Conservation (phyloP, 768 basidiomycete species). For the Boletus rubroflammeus region DNA sequence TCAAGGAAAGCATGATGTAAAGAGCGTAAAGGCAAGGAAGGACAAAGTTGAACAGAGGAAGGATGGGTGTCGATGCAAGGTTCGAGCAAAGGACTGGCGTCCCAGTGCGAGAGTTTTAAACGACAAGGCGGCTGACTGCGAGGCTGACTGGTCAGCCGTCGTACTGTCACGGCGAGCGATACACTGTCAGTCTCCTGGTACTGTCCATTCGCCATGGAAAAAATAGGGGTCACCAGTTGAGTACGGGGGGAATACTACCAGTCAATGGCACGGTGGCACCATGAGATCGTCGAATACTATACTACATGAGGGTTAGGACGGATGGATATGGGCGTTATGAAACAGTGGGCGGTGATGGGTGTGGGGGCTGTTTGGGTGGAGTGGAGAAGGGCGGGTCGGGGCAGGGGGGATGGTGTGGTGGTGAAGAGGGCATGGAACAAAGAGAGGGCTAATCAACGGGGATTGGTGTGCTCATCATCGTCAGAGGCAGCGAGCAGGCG, state of each 20-base stretch:
- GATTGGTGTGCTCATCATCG: conserved; percentile 22
- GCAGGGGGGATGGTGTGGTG: background rate
- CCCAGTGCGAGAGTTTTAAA: background rate
- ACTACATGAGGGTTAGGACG: no score
- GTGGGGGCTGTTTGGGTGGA: background rate
- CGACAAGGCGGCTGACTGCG: conserved; percentile 12
- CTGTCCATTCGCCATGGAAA: no score
- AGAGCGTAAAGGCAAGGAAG: conserved; percentile 4
- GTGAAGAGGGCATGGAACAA: background rate
- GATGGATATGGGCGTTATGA: no score
- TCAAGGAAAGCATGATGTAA: conserved; percentile 22
- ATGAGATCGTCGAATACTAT: no score
- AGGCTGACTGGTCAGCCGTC: conserved; percentile 6
- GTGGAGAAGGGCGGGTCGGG: background rate
- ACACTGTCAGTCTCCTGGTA: background rate
- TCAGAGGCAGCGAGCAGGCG: conserved; percentile 17
- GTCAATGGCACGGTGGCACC: no score
- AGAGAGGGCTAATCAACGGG: background rate
- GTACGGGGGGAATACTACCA: no score
- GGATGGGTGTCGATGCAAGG: background rate
- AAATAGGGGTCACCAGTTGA: no score
- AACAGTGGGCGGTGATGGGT: background rate
- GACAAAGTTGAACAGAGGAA: background rate
- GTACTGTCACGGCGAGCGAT: background rate
- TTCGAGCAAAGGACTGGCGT: background rate